Percentiles rank a stretch among this genome's conserved stretches.
Evolutionary conservation across 176 grass and related monocot genomes (phyloP).

Genomic region (Otatea glauca): DNA sequence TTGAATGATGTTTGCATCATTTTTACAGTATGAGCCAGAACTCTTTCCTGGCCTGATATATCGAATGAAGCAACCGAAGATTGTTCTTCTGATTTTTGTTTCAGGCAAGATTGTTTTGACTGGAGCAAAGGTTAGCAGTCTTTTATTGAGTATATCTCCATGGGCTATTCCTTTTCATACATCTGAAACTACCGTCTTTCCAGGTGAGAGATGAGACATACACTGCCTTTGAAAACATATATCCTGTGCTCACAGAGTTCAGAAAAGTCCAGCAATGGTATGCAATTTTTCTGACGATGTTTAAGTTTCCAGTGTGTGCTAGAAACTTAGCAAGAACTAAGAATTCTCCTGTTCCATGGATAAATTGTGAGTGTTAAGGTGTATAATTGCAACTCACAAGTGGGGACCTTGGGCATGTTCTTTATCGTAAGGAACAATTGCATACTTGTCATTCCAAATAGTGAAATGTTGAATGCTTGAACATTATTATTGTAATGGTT

Average conservation of each 20-base stretch:
- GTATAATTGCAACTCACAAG: not conserved
- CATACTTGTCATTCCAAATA: not conserved
- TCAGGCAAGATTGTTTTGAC: slow-evolving; percentile 98
- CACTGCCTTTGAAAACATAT: slow-evolving; percentile 96
- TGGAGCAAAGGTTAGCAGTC: slow-evolving; percentile 73
- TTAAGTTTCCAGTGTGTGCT: not conserved
- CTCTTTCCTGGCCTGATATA: slow-evolving; percentile 94
- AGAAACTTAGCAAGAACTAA: not conserved
- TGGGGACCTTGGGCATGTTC: not conserved
- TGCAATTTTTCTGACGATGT: not conserved
- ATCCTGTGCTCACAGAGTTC: slow-evolving; percentile 86
- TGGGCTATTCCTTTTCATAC: not conserved
- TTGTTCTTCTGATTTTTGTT: slow-evolving; percentile 97
- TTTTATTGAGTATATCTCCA: not conserved
- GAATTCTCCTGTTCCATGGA: not conserved
- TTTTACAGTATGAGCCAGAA: slow-evolving; percentile 83
- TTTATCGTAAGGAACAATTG: not conserved
- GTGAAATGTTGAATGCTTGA: not conserved
- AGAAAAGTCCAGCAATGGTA: slow-evolving; percentile 96
- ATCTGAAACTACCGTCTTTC: slow-evolving; percentile 28
- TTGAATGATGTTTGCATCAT: slow-evolving; percentile 2
- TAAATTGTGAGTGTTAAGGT: slow-evolving; percentile 8
- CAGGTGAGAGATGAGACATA: slow-evolving; percentile 98
- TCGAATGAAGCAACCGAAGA: slow-evolving; percentile 97
- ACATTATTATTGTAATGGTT: not conserved